Evolutionary conservation across 2,329 filamentous ascomycete species (phyloP), one percentile per base, ranked within the genome.

Genomic region (Alternaria tenuissima): DNA sequence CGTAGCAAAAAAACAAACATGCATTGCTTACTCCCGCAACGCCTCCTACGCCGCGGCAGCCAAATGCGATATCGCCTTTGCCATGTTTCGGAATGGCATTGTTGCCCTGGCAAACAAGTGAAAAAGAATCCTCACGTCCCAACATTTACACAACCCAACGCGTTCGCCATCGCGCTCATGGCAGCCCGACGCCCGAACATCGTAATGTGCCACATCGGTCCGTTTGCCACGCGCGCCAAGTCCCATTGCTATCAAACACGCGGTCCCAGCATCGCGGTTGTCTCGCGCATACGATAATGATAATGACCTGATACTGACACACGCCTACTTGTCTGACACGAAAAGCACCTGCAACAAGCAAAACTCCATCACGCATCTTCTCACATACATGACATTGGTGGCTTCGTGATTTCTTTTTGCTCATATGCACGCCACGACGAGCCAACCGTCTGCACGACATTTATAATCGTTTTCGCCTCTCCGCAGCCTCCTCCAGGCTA

Each of bases 321-420:
- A 43, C 26, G 30, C 42, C 28, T n/a, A 30, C 34, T 43, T 44
- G 30, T 46, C 52, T 42, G 47, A 49, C 57, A 61, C 57, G n/a
- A 57, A 55, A 57, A 53, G 48, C 48, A 57, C 24, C 20, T 28
- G 44, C 22, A 51, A 51, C 38, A 54, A 60, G 51, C 14, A 47
- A 51, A 8, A n/a, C 20, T 38, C 14, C 54, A 43, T 51, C 38
- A 53, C 53, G 5, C 24, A 18, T 36, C 16, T 36, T 18, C n/a
- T 24, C 30, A 36, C 30, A 3, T 41, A 34, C 46, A 34, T 48
- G 46, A 48, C 14, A 11, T 36, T 24, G 46, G 3, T 48, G 42
- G 16, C 42, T 55, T 38, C 9, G 32, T 42, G n/a, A 11, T 61
- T 46, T 54, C 39, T 51, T 57, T 44, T 56, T 22, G 30, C 28